phyloP scores from a whole-genome alignment of 148 eudicot genomes.

The Drosera capensis region DNA sequence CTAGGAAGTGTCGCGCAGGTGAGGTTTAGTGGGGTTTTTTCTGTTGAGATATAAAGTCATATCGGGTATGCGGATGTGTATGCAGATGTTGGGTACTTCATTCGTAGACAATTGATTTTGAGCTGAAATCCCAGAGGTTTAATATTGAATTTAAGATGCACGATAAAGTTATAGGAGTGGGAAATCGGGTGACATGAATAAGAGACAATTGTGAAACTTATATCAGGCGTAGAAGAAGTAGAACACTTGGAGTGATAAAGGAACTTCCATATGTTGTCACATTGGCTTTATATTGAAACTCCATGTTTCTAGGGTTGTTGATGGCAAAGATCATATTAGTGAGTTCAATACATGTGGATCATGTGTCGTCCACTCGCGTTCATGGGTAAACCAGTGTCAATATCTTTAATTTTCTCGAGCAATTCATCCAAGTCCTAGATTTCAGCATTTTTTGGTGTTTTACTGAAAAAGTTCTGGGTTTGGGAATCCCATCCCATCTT shows the following conservation, averaged over 20 bases:
- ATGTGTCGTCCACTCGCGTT: too few relatives aligned
- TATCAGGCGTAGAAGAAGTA: neutral
- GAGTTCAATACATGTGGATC: too few relatives aligned
- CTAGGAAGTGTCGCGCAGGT: constrained; percentile 57
- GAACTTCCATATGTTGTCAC: neutral
- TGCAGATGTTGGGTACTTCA: neutral
- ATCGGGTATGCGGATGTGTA: neutral
- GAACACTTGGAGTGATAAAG: neutral
- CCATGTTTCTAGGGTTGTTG: neutral
- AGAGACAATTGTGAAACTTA: neutral
- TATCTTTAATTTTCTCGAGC: too few relatives aligned
- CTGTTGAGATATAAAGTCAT: neutral
- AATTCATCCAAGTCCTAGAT: too few relatives aligned
- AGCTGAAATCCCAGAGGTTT: too few relatives aligned
- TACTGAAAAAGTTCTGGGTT: too few relatives aligned
- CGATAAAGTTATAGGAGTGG: too few relatives aligned
- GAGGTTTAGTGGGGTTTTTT: neutral
- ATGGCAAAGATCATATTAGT: neutral
- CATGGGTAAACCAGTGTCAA: too few relatives aligned
- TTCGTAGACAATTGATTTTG: too few relatives aligned
- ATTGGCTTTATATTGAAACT: neutral
- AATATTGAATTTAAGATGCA: too few relatives aligned
- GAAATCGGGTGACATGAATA: neutral
- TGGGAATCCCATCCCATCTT: too few relatives aligned
- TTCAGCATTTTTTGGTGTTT: too few relatives aligned